A percentile compares a stretch with the other conserved stretches of the same genome.
Evolutionary conservation across 2,329 filamentous ascomycete genomes (phyloP).

Genomic region (Talaromyces sp.): DNA sequence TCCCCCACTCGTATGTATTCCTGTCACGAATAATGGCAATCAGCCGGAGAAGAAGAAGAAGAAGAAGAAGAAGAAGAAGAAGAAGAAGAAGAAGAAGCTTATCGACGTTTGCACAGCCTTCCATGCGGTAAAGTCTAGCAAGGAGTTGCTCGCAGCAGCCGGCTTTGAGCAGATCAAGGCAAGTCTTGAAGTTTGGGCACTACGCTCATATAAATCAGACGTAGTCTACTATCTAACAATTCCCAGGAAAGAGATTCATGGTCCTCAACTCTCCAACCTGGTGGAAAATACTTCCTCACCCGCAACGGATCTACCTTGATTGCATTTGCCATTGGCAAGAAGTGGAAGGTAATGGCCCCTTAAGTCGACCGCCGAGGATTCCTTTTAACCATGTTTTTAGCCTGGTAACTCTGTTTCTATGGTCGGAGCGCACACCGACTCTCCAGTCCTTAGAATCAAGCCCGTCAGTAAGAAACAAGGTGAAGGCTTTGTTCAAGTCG

Average conservation of each 20-base stretch:
- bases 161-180: constrained; percentile 82
- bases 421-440: constrained; percentile 95
- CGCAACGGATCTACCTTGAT: constrained; percentile 89
- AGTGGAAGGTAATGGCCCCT: constrained; percentile 63
- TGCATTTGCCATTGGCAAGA: constrained; percentile 83
- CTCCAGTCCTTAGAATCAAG: constrained; percentile 85
- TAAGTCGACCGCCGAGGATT: neutral
- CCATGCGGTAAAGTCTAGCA: constrained; percentile 81
- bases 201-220: neutral
- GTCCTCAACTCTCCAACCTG: constrained; percentile 72
- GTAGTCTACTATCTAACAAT: neutral
- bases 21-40: constrained; percentile 16
- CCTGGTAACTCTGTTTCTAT: constrained; percentile 87
- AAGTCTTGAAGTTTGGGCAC: neutral
- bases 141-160: constrained; percentile 70
- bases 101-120: constrained; percentile 63
- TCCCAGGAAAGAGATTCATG: constrained; percentile 77
- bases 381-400: constrained; percentile 24
- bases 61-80: too few species aligned
- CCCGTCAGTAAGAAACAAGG: constrained; percentile 85
- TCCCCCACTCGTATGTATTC: constrained; percentile 77
- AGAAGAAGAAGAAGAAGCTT: constrained; percentile 22
- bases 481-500: constrained; percentile 87
- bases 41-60: too few species aligned
- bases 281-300: constrained; percentile 94